Evolutionary conservation across 352 stramenopile genomes (phyloP), one percentile per base, ranked within the genome.

Genomic region (Blastocystis sp.): DNA sequence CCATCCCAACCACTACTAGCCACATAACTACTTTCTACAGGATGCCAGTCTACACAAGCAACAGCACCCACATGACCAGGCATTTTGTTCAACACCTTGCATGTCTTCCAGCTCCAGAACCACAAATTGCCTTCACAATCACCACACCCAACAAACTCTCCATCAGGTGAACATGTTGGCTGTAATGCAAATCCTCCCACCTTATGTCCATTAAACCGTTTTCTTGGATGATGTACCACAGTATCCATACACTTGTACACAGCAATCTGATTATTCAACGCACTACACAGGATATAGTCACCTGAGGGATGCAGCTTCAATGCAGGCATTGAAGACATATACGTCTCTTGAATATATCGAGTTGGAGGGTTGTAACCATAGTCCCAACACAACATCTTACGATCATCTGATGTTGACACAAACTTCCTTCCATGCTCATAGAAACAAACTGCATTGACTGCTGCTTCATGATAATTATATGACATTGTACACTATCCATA

Each of bases 391-490:
- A 98, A 89, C 27, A 98, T 93, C 90, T 98, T 98, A 90, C 98
- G 98, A 90, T 99, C 96, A 89, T 99, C 96, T 43, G 93, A 96
- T 0, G 94, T 98, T 58, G 93, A 97, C 29, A 99, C 77, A 71
- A 91, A 91, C 19, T 92, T 91, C 14, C 92, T 93, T 87, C 96
- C 96, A 89, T 98, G 95, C 90, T 99, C 95, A 37, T 98, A 94
- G 90, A 98, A 99, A 21, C 95, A 97, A 7, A 98, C 95, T 24
- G 95, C 96, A 90, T 98, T 99, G 12, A 99, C 96, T 0, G 96
- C 93, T 75, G 95, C 94, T 78, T 99, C 92, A 90, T 99, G 97
- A 91, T 99, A 95, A 89, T 98, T 98, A 92, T 99, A 99, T 90
- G 98, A 94, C 91, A 80, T 80, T 52, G 69, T 80, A 52, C 69